Base-by-base conservation (phyloP, 345 rosid species). In the Boechera divaricarpa region DNA sequence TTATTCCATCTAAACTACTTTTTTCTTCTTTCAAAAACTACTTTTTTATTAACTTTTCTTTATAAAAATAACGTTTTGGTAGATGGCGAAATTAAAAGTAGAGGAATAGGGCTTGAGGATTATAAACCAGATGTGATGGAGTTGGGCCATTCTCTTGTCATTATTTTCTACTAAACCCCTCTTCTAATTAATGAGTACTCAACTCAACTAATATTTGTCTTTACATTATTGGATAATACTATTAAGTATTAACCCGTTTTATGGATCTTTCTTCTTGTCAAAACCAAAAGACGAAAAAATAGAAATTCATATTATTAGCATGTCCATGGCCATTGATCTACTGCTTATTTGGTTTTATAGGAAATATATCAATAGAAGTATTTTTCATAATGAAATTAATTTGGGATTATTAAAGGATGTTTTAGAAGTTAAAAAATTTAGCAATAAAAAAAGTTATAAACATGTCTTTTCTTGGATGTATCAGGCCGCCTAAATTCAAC, bases 111-210 rank as follows among this genome's bases (percentile, higher is more conserved):
- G 56, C 80, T 66, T 29, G 32, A 63, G 24, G 26, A 39, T 69
- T n/a, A 62, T 35, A 44, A 70, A 77, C 70, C 41, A 54, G 72
- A 77, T 70, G 67, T 63, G 53, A 63, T 70, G 53, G 72, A 55
- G 66, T 63, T 77, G 80, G 80, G 67, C 76, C 76, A 64, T 36
- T 77, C 53, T 48, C 45, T 70, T 77, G 76, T 63, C 61, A 54
- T 63, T 63, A 55, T 70, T 35, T 55, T 55, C 71, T 54, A 39
- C 72, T 77, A 54, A 76, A 61, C 69, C 39, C 45, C 13, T 68
- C 36, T 76, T 41, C 35, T 8, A 76, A 31, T 73, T 63, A 73
- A 52, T 7, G 42, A 39, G 12, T 29, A 73, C 49, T 18, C 63
- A 29, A 73, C 49, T 18, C 63, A 29, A 18, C 44, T 66, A 66